Evolutionary conservation across 148 eudicot species (phyloP), one percentile per base, ranked within the genome.

Genomic region (Arctostaphylos glauca): DNA sequence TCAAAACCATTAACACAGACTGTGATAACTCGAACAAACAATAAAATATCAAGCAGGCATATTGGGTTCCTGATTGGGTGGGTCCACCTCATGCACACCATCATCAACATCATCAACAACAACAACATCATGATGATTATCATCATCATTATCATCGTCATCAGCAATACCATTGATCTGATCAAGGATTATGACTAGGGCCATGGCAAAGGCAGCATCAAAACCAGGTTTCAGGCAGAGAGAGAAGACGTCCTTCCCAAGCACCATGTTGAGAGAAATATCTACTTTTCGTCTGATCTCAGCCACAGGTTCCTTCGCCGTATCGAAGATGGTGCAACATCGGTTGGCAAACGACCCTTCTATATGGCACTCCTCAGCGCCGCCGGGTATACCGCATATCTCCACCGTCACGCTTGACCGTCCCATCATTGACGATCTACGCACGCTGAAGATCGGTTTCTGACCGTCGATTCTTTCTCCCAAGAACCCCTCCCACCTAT

Each of bases 221-320:
- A 92, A 92, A 0, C 98, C 98, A 0, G 95, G 91, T 77, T 93
- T 93, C 1, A 96, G 12, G 0, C 76, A 81, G 0, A 94, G 84
- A 0, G 90, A 84, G 83, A 96, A 93, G 0, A 93, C 98, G 54
- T 96, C 98, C 50, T 91, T 96, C 0, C 98, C 98, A 66, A 94
- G 87, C 31, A 89, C 83, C 80, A 96, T 94, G 49, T 92, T 86
- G 5, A 94, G 74, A 5, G 92, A 83, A 3, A 87, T 80, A 80
- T 96, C 99, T 74, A 96, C 94, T 75, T 96, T 96, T 50, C 99
- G 92, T 71, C 90, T 80, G 15, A 96, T 94, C 87, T 96, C 99
- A 5, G 90, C 95, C 90, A 91, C 84, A 10, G 88, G 55, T 82
- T 87, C 86, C 78, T 90, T 89, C 66, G 66, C 87, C 4, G 85